Evolutionary conservation across 2,329 filamentous ascomycete species (phyloP), one percentile per base, ranked within the genome.

Genomic region (Fusarium sp.): DNA sequence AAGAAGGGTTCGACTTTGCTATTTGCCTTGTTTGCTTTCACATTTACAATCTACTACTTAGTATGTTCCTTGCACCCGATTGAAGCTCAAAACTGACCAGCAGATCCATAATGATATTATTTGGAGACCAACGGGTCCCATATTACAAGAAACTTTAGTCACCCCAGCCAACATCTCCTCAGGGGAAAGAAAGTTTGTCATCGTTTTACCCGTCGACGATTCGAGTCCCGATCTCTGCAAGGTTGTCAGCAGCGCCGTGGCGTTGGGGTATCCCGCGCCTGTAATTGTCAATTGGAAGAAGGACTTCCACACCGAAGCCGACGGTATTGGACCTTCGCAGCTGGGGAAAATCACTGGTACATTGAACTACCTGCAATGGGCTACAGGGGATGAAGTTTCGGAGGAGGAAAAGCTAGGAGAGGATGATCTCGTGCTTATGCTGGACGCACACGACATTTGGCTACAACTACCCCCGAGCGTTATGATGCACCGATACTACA

Each of bases 381-480:
- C 70, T 0, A 74, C 72, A 10, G 48, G 74, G 2, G 59, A 72
- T 18, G 47, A 66, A 17, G 68, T 51, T 7, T 32, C 74, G 2
- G 62, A 67, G 18, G 63, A 68, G 24, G 75, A 78, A 18, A 70
- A 38, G 44, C 60, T 78, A 3, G 68, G 60, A 12, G 74, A 79
- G n/a, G 60, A 81, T 22, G 79, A 80, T 30, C 39, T 80, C 20
- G 67, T 79, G 13, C 55, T 81, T 12, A 78, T 80, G 61, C 70
- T 81, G 22, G 79, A 80, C 45, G 79, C 78, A n/a, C 78, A 79
- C 50, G 79, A 80, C 41, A 66, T 80, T n/a, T 80, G 79, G 79
- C 64, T 80, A 18, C 79, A 80, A 55, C 65, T 80, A 2, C 79
- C 79, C 3, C 78, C 78, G 2, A 76, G 72, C n/a, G 75, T 80